These are phyloP conservation scores for Agrocybe pediades DNA, from an alignment of 768 basidiomycete genomes.

Conservation along the genomic window DNA sequence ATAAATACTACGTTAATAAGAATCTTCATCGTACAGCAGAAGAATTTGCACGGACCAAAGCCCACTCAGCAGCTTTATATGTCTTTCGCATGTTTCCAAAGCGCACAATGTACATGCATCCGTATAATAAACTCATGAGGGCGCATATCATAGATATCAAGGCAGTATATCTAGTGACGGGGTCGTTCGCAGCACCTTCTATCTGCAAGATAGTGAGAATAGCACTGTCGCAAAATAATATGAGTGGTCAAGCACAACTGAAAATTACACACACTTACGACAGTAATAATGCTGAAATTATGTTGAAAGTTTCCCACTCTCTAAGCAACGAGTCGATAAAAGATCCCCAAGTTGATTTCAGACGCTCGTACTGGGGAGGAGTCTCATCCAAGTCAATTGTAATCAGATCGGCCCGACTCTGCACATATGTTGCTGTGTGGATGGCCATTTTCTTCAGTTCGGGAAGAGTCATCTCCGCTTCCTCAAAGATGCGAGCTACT, in stretches of 20 bases:
- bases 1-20: neutral
- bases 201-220: constrained; percentile 34
- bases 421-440: constrained; percentile 13
- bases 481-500: constrained; percentile 62
- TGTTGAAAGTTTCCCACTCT: constrained; percentile 33
- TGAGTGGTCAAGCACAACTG: neutral
- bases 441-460: constrained; percentile 50
- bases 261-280: constrained; percentile 17
- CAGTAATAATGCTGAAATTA: constrained; percentile 28
- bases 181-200: constrained; percentile 43
- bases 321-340: constrained; percentile 28
- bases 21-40: neutral
- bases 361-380: constrained; percentile 12
- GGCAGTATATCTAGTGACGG: constrained; percentile 53
- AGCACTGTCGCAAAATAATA: constrained; percentile 16
- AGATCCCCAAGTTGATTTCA: constrained; percentile 23
- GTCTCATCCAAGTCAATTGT: constrained; percentile 1
- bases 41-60: constrained; percentile 27
- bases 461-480: constrained; percentile 58
- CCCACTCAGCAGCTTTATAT: constrained; percentile 60
- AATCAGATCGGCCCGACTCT: neutral
- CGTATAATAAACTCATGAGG: constrained; percentile 59
- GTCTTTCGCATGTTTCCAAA: constrained; percentile 67
- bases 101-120: constrained; percentile 61
- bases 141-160: constrained; percentile 58